Evolutionary conservation across 768 basidiomycete genomes (phyloP).

Genomic region (Russula griseocarnosa): DNA sequence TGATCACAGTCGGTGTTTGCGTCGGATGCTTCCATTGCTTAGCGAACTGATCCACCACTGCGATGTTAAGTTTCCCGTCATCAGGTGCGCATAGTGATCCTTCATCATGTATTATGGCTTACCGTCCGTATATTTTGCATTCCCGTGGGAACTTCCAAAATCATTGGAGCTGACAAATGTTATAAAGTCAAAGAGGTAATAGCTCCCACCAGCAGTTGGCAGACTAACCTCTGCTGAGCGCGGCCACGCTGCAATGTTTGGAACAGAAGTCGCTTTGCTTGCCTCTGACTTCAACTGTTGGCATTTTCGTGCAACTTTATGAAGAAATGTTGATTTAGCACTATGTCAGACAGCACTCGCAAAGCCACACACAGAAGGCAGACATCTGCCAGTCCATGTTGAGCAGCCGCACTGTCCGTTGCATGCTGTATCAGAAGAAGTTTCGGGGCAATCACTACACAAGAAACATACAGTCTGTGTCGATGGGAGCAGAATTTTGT

Average conservation of each 20-base stretch:
- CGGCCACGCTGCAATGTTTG: constrained; percentile 22
- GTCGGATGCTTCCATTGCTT: constrained; percentile 30
- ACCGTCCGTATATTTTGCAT: constrained; percentile 24
- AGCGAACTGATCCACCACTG: constrained; percentile 30
- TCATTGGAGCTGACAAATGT: constrained; percentile 19
- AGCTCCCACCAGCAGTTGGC: neutral
- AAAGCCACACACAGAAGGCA: constrained; percentile 26
- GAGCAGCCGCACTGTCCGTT: constrained; percentile 22
- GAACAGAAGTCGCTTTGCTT: constrained; percentile 32
- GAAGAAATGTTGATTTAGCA: neutral
- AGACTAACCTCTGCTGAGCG: constrained; percentile 20
- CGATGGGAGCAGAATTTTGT: constrained; percentile 25
- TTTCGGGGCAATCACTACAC: neutral
- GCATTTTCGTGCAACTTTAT: constrained; percentile 27
- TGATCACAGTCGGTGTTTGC: constrained; percentile 23
- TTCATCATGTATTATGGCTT: neutral
- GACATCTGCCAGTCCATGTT: constrained; percentile 16
- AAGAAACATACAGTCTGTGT: constrained; percentile 25
- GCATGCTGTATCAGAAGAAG: neutral
- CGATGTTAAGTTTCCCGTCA: neutral
- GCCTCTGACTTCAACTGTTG: constrained; percentile 27
- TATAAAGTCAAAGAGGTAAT: neutral
- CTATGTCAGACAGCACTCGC: neutral
- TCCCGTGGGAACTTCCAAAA: constrained; percentile 19
- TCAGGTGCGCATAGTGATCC: neutral